phyloP scores from a whole-genome alignment of 768 basidiomycete genomes.

The Lactarius hengduanensis region DNA sequence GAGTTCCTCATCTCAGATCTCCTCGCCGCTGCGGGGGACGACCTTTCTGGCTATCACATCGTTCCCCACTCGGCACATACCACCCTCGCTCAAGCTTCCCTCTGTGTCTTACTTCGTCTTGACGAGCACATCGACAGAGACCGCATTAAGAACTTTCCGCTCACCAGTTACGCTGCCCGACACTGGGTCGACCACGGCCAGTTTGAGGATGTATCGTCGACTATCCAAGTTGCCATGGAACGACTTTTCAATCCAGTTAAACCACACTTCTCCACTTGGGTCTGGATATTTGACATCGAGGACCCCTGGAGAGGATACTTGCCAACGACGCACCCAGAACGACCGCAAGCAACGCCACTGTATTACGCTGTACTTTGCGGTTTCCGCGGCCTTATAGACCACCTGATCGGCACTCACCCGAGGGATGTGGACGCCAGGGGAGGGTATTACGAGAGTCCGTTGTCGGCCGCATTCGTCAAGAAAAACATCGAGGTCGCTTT shows the following conservation, averaged over 20 bases:
- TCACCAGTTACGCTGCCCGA: slow-evolving; percentile 3
- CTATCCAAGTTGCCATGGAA: background rate
- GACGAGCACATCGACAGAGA: background rate
- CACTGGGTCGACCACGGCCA: slow-evolving; percentile 7
- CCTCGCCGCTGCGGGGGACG: background rate
- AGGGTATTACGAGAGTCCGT: background rate
- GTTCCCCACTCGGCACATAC: background rate
- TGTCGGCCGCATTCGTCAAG: background rate
- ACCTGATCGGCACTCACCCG: background rate
- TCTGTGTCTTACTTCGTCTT: background rate
- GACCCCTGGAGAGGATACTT: background rate
- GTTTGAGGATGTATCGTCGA: background rate
- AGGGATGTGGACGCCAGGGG: slow-evolving; percentile 1
- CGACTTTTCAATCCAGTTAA: background rate
- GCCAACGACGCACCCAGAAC: background rate
- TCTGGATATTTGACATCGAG: slow-evolving; percentile 8
- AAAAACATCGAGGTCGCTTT: background rate
- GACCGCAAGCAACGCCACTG: background rate
- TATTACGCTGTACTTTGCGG: slow-evolving; percentile 4
- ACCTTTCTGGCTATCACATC: slow-evolving; percentile 8
- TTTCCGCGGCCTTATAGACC: background rate
- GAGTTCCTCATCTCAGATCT: slow-evolving; percentile 9
- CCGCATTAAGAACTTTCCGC: background rate
- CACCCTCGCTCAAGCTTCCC: background rate
- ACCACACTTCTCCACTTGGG: background rate